Evolutionary conservation across 371 early-diverging fungal species (phyloP), one percentile per base, ranked within the genome.

Genomic region (Syncephalastrum sp.): DNA sequence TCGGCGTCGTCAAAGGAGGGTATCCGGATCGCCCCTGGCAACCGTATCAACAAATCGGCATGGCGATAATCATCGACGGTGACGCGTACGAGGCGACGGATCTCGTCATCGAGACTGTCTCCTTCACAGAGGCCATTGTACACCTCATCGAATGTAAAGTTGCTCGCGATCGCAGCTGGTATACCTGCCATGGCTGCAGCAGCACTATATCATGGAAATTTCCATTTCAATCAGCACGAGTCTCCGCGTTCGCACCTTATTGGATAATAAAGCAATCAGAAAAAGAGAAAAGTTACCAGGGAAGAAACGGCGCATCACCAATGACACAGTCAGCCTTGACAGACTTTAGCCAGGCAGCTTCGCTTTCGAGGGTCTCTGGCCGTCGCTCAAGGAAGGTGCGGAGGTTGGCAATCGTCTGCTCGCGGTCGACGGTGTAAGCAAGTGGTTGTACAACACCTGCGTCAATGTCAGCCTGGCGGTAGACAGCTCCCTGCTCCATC

Each of bases 111-210:
- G 27, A 79, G 50, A 1, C 59, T 67, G 51, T 86, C 86, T 3
- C 82, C 81, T 50, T 82, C 83, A 17, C 82, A 70, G n/a, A 83
- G 61, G 24, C 80, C 83, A 0, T 71, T 73, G 55, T 86, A 88
- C 0, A 91, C 87, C 59, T 86, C 85, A 43, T 91, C 91, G 65
- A 89, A 91, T 1, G 90, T 85, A 53, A 91, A 91, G 56, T 91
- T 91, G 29, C 88, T 85, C n/a, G 88, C 82, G 43, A 88, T 69
- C 24, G 82, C 77, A 8, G 87, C 79, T 2, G 88, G 89, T 19
- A 91, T 82, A 13, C 82, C 79, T 19, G 70, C 80, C 19, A 64
- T 68, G 14, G 64, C 64, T 29, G 85, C 85, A 24, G 85, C 85
- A n/a, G 82, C 83, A 60, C 85, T 85, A 56, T 33, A 59, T 43